Conservation (phyloP, 1,139 yeast genomes). For the Debaryomycetaceae sp. region DNA sequence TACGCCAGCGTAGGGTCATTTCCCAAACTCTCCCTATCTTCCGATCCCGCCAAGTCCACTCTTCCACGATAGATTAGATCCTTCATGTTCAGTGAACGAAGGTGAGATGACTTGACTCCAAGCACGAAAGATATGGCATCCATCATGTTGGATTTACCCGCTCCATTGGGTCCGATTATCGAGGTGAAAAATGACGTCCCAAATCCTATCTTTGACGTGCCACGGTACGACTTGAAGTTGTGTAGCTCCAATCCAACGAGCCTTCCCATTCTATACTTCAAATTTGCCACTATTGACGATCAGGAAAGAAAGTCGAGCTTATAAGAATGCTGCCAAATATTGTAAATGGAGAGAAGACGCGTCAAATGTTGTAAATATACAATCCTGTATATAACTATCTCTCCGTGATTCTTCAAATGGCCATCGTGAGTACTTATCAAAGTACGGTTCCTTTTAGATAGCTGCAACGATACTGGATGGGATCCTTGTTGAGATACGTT, state of each 20-base stretch:
- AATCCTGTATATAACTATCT: background rate
- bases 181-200: conserved; percentile 83
- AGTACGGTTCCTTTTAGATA: no score
- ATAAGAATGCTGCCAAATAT: background rate
- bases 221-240: conserved; percentile 90
- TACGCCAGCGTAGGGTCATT: conserved; percentile 62
- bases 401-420: no score
- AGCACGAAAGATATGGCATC: conserved; percentile 95
- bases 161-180: conserved; percentile 96
- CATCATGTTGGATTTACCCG: conserved; percentile 98
- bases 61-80: conserved; percentile 84
- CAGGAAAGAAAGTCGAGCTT: background rate
- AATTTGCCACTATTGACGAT: no score
- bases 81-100: conserved; percentile 69
- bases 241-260: conserved; percentile 68
- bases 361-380: background rate
- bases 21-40: conserved; percentile 13
- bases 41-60: conserved; percentile 13
- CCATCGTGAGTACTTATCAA: no score
- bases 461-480: no score
- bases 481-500: no score
- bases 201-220: conserved; percentile 71
- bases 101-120: conserved; percentile 74
- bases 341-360: background rate
- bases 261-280: conserved; percentile 60